Base-by-base conservation (phyloP, 169 alveolate genomes). In the Blepharisma undulans region DNA sequence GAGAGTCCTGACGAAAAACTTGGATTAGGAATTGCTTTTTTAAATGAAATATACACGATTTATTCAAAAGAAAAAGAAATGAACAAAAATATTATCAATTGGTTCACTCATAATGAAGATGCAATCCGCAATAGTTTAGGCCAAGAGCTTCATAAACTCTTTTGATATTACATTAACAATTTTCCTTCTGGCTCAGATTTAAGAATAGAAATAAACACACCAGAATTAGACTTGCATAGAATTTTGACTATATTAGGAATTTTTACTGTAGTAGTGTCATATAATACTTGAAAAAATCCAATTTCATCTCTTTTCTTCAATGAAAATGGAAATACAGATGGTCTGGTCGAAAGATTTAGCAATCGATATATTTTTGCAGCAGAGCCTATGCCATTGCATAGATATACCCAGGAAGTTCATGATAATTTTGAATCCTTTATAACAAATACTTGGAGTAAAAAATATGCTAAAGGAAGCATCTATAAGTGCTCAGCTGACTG, bases 401-500 rank as follows among this genome's bases (percentile, higher is more conserved):
- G 25, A 8, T 86, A 66, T 27, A 21, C 72, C 10, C 61, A 72
- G 14, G 27, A 29, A 25, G 6, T 29, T n/a, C 14, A 3, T 29
- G 71, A 66, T n/a, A 86, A 86, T 34, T 86, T 71, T 29, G 90
- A 86, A 3, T 27, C 72, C 27, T n/a, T 66, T 27, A 86, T 25
- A 72, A 86, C 32, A 21, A 29, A 22, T 30, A 72, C 76, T 66
- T 60, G 29, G 61, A 66, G 82, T n/a, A 19, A n/a, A 21, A 71
- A 36, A 19, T 25, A 82, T 59, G 7, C 36, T 48, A 59, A 59
- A 48, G 77, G 78, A 10, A n/a, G 61, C 22, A 22, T 30, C 60
- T 36, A 59, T 5, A 82, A 82, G n/a, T 82, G 89, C 77, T 33
- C 89, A 36, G 10, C n/a, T 36, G 89, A 59, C 10, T 82, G 89